Evolutionary conservation across 1,284 basidiomycete genomes (phyloP).

Genomic region (Cryptococcus sp.): DNA sequence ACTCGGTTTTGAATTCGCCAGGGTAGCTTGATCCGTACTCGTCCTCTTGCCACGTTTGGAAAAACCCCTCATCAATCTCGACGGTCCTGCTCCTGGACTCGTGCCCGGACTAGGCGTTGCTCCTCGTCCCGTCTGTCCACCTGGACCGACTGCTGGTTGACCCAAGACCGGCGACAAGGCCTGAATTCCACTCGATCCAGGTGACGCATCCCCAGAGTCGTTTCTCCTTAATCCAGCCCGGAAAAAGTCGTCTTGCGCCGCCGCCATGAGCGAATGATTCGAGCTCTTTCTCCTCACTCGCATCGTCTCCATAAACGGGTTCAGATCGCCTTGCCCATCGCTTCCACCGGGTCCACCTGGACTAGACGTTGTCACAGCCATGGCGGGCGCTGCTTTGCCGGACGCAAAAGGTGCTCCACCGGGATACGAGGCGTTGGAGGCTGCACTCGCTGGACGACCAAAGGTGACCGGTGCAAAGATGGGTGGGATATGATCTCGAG

Average conservation of each 20-base stretch:
- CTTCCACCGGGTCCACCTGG: neutral
- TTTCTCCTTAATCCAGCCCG: neutral
- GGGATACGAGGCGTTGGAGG: slow-evolving; percentile 21
- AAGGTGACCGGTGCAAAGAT: slow-evolving; percentile 15
- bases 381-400: slow-evolving; percentile 26
- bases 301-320: slow-evolving; percentile 4
- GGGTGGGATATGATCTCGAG: slow-evolving; percentile 6
- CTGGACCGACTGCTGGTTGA: neutral
- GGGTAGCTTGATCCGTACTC: neutral
- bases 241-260: neutral
- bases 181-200: slow-evolving; percentile 4
- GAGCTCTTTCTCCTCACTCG: neutral
- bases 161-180: neutral
- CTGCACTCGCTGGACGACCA: slow-evolving; percentile 25
- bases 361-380: slow-evolving; percentile 27
- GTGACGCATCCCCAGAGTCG: neutral
- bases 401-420: slow-evolving; percentile 17
- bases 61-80: slow-evolving; percentile 3
- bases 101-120: slow-evolving; percentile 5
- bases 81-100: slow-evolving; percentile 1
- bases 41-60: neutral
- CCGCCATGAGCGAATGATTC: neutral
- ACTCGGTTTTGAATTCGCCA: slow-evolving; percentile 5
- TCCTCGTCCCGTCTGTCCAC: neutral
- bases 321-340: neutral